Evolutionary conservation across 768 basidiomycete genomes (phyloP).

Genomic region (Rhizopogon roseolus): DNA sequence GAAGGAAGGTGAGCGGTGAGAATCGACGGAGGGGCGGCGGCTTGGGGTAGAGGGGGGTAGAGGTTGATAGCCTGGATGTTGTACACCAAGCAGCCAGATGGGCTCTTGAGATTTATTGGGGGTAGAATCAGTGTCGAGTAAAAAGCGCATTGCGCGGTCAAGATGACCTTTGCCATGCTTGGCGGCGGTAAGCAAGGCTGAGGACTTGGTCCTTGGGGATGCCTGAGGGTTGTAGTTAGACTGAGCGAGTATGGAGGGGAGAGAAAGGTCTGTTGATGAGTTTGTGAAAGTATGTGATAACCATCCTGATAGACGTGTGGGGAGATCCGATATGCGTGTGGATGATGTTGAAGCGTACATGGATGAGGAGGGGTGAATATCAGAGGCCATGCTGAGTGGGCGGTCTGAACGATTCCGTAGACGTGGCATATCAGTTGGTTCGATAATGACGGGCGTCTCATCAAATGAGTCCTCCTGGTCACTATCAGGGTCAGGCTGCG

Average conservation of each 20-base stretch:
- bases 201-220: constrained; percentile 40
- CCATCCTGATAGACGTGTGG: constrained; percentile 76
- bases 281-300: constrained; percentile 72
- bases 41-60: constrained; percentile 21
- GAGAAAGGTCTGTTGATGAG: constrained; percentile 67
- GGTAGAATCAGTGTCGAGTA: constrained; percentile 86
- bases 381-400: constrained; percentile 41
- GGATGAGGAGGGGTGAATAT: constrained; percentile 40
- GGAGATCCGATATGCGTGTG: constrained; percentile 60
- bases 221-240: constrained; percentile 27
- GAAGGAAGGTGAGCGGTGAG: constrained; percentile 37
- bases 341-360: constrained; percentile 43
- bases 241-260: constrained; percentile 54
- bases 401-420: constrained; percentile 53
- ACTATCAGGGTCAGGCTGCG: constrained; percentile 20
- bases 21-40: constrained; percentile 37
- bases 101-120: constrained; percentile 79
- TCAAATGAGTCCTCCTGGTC: constrained; percentile 32
- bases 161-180: constrained; percentile 72
- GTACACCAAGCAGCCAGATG: constrained; percentile 88
- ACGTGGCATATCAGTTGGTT: constrained; percentile 52
- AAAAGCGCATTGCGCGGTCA: constrained; percentile 81
- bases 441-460: constrained; percentile 64
- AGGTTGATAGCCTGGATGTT: constrained; percentile 70
- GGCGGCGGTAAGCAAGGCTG: constrained; percentile 60